These are phyloP conservation scores for Sabuloglossum arenarium DNA, from an alignment of 495 filamentous ascomycete genomes.

Conservation along the genomic window DNA sequence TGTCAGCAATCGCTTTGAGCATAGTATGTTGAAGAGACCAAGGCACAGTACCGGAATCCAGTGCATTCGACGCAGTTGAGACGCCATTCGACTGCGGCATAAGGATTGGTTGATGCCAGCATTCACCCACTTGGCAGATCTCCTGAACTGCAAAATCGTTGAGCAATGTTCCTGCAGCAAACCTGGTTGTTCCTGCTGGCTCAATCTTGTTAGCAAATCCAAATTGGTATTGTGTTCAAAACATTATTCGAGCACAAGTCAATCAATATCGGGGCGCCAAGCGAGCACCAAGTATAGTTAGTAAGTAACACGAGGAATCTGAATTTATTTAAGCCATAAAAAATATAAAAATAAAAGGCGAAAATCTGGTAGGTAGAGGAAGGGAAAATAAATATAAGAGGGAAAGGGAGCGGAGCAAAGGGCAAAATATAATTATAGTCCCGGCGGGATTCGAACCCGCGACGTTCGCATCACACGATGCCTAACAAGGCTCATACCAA, in stretches of 20 bases:
- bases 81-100: constrained; percentile 1
- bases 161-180: neutral
- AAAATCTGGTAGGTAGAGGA: neutral
- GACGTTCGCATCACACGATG: constrained; percentile 7
- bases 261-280: neutral
- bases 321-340: no score
- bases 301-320: no score
- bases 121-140: neutral
- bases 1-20: neutral
- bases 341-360: neutral
- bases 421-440: constrained; percentile 1
- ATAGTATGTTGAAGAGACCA: neutral
- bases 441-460: constrained; percentile 9
- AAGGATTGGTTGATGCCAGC: neutral
- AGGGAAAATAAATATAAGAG: neutral
- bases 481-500: constrained; percentile 3
- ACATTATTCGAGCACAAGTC: neutral
- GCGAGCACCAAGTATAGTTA: no score
- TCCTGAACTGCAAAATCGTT: neutral
- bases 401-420: neutral
- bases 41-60: constrained; percentile 18
- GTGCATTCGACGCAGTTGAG: constrained; percentile 1
- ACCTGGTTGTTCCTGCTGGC: neutral
- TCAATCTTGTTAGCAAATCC: neutral
- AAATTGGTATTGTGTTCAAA: neutral